phyloP scores from a whole-genome alignment of 1,139 yeast genomes.

The Yarrowia galli region DNA sequence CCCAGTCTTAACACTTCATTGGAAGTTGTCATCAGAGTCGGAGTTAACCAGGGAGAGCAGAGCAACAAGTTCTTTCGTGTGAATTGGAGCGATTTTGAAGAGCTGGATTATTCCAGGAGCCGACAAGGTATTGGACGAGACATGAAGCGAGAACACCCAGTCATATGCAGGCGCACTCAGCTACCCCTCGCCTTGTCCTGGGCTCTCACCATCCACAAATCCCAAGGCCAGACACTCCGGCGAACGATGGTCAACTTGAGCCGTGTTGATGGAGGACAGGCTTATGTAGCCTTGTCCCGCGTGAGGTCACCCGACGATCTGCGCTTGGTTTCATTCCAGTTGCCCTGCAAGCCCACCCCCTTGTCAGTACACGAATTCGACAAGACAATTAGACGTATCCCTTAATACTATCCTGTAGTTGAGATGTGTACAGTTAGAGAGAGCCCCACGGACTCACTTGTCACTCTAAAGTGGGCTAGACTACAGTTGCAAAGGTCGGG shows the following conservation, averaged over 20 bases:
- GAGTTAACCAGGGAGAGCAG: background rate
- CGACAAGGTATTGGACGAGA: too few species aligned
- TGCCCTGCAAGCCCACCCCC: background rate
- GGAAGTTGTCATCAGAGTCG: background rate
- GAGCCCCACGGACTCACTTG: too few species aligned
- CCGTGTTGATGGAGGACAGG: conserved; percentile 85
- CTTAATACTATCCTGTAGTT: too few species aligned
- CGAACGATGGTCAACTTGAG: conserved; percentile 81
- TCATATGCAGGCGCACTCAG: conserved; percentile 51
- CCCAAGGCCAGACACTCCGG: conserved; percentile 93
- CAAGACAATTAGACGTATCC: background rate
- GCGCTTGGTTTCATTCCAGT: background rate
- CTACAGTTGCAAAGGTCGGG: too few species aligned
- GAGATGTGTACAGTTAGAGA: too few species aligned
- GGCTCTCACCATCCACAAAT: conserved; percentile 94
- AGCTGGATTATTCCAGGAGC: background rate
- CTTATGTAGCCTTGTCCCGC: conserved; percentile 89
- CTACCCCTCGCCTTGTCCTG: conserved; percentile 90
- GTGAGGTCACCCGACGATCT: conserved; percentile 48
- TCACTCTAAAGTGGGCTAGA: too few species aligned
- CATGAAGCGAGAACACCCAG: background rate
- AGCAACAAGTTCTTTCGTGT: background rate
- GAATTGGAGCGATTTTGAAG: background rate
- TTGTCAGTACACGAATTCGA: background rate
- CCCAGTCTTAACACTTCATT: background rate